phyloP scores from a whole-genome alignment of 2,329 filamentous ascomycete species.

The Truncatella angustata region DNA sequence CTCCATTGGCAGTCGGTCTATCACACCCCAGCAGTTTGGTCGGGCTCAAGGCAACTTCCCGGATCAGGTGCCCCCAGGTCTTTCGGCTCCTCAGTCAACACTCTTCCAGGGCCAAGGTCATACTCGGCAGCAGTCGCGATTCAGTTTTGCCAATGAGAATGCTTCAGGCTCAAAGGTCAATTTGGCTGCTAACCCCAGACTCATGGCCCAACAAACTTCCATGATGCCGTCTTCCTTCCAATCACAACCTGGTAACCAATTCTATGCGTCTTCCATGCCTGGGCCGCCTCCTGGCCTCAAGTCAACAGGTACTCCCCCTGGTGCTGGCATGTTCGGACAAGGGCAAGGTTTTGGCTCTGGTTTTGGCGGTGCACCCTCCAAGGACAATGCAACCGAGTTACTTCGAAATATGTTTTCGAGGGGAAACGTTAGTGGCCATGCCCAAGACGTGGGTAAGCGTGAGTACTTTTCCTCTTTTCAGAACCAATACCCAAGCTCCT shows the following conservation, averaged over 20 bases:
- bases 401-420: conserved; percentile 48
- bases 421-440: conserved; percentile 65
- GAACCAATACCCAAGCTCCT: conserved; percentile 76
- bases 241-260: conserved; percentile 62
- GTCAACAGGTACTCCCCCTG: conserved; percentile 86
- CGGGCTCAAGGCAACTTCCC: conserved; percentile 60
- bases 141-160: conserved; percentile 80
- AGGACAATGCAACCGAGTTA: conserved; percentile 70
- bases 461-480: conserved; percentile 95
- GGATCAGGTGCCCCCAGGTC: conserved; percentile 59
- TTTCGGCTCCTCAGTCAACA: conserved; percentile 49
- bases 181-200: conserved; percentile 72
- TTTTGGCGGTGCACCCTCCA: conserved; percentile 66
- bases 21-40: conserved; percentile 79
- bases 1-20: conserved; percentile 65
- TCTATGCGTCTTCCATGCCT: conserved; percentile 82
- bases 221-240: conserved; percentile 74
- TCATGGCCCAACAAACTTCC: conserved; percentile 82
- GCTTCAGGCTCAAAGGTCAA: conserved; percentile 66
- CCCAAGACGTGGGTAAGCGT: conserved; percentile 91
- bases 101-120: conserved; percentile 65
- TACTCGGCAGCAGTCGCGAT: conserved; percentile 80
- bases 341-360: conserved; percentile 77
- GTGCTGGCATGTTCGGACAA: conserved; percentile 75
- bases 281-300: conserved; percentile 94